Evolutionary conservation across 2,329 filamentous ascomycete species (phyloP), one percentile per base, ranked within the genome.

Genomic region (Biscogniauxia mediterranea): DNA sequence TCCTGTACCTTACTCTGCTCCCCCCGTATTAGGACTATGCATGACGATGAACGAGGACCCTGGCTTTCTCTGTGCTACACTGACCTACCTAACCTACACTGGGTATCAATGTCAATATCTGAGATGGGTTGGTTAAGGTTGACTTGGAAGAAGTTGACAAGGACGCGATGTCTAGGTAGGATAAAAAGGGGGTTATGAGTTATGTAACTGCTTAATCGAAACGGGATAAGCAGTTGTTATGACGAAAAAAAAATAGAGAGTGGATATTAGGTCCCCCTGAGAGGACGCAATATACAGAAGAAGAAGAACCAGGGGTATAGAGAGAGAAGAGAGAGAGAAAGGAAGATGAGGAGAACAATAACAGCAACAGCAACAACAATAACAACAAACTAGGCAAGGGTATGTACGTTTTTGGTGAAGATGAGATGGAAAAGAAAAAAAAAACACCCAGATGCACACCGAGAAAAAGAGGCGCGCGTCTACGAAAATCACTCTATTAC

Each of bases 401-500:
- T 46, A 46, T 17, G 38, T 46, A 46, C 38, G 38, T 17, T 46
- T 46, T 46, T 46, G 17, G 38, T n/a, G 38, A 46, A n/a, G 38
- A 46, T 46, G 13, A 55, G 23, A 26, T 25, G 53, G 20, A 54
- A 54, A 54, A n/a, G 52, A 28, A 38, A 42, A 38, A 19, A 23
- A 23, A 23, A 23, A 5, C 2, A 23, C 5, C n/a, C n/a, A n/a
- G 23, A 23, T 19, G 23, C 42, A 55, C 25, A 55, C 25, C 28
- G 26, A 17, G 13, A 20, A 28, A 15, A 49, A 59, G 58, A 66
- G 58, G 64, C 64, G 64, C 64, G 64, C 64, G 64, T 66, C 62
- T 66, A 66, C 32, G 51, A 25, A 21, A 58, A 52, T 51, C 28
- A 46, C 59, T 55, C 57, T 64, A 61, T 11, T 20, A 54, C 54